Conservation (phyloP, 768 basidiomycete species). For the Leccinum boreale region DNA sequence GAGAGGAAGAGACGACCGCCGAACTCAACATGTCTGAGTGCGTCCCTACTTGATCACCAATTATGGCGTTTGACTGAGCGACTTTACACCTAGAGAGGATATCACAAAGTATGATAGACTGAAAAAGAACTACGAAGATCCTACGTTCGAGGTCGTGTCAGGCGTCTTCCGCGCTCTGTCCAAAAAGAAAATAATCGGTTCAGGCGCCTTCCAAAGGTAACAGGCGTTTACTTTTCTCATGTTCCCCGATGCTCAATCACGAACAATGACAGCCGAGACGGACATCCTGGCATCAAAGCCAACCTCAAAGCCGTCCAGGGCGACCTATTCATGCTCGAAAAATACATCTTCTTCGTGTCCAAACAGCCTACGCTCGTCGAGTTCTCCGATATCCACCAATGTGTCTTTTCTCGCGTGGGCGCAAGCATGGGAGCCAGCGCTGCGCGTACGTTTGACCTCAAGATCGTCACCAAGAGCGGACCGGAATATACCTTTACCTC, state of each 20-base stretch:
- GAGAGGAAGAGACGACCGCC: conserved; percentile 95
- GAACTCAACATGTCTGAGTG: conserved; percentile 93
- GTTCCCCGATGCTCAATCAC: not conserved
- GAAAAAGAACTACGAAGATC: conserved; percentile 92
- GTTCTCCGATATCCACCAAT: conserved; percentile 84
- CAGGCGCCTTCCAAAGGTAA: conserved; percentile 83
- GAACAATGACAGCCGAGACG: conserved; percentile 60
- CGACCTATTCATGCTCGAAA: conserved; percentile 96
- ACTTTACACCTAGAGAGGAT: conserved; percentile 54
- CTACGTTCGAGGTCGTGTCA: conserved; percentile 93
- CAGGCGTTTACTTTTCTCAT: no score
- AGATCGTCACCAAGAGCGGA: conserved; percentile 80
- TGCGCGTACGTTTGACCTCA: conserved; percentile 91
- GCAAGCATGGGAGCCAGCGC: conserved; percentile 77
- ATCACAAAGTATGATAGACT: conserved; percentile 76
- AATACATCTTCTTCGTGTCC: conserved; percentile 96
- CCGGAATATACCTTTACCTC: conserved; percentile 89
- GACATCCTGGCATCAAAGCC: conserved; percentile 94
- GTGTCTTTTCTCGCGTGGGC: conserved; percentile 91
- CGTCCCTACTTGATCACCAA: conserved; percentile 26
- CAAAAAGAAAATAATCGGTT: conserved; percentile 87
- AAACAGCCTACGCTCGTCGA: conserved; percentile 92
- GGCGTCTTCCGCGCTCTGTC: conserved; percentile 89
- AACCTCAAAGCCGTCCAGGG: conserved; percentile 97
- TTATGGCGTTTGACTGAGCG: not conserved